Evolutionary conservation across 2,329 filamentous ascomycete species (phyloP), one percentile per base, ranked within the genome.

Genomic region (Cadophora gregata): DNA sequence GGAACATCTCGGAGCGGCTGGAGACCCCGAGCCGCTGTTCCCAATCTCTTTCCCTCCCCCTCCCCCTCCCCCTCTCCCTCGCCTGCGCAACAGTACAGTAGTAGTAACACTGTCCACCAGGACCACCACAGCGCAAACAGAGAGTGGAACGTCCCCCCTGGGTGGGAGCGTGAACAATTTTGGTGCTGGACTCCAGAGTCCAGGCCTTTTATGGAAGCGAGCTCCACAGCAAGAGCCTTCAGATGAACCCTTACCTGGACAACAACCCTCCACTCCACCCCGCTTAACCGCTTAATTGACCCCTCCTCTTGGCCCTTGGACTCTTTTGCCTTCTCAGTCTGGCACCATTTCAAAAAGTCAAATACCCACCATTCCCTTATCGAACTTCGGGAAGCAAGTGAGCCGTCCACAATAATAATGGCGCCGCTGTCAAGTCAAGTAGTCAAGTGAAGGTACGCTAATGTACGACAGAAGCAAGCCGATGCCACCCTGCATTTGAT

Each of bases 121-220:
- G 36, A 38, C 9, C 9, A 16, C 2, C 19, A 21, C 42, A 19
- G 19, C 21, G 42, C 21, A 47, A 21, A 47, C 19, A 47, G 31
- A 53, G 2, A 53, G 25, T 31, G 50, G 50, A 19, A 27, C n/a
- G n/a, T n/a, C n/a, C n/a, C 8, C 24, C 38, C 38, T 42, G 14
- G 19, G 6, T n/a, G n/a, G n/a, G n/a, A 51, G 14, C 48, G 48
- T n/a, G n/a, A n/a, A n/a, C n/a, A 51, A 16, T 42, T 19, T 42
- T 42, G 21, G 48, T 53, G 19, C 50, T 31, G 50, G 50, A 53
- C n/a, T 53, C 42, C n/a, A 21, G 42, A 47, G n/a, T 53, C 42
- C n/a, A 21, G 42, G 21, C 42, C 31, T 53, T 53, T 53, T 53
- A 25, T 53, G 50, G 50, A 31, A 53, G 50, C 50, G 27, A 29